Base-by-base conservation (phyloP, 2,329 filamentous ascomycete species). In the Pseudopyrenochaeta lycopersici region DNA sequence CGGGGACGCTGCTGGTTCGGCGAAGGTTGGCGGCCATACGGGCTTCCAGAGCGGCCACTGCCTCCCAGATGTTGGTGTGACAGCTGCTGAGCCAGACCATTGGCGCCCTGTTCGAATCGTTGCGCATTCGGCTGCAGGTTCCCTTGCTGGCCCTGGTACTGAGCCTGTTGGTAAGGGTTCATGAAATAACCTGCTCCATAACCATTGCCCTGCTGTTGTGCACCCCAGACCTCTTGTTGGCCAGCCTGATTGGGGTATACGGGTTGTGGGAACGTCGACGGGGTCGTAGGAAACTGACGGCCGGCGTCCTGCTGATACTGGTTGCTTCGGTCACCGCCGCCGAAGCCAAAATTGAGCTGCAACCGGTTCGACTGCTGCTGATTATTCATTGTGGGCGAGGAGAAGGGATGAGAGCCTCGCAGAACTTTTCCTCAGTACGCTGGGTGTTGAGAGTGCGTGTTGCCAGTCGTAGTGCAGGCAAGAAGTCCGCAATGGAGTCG, bases 221-320 rank as follows among this genome's bases (percentile, higher is more conserved):
- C 76, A 41, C 81, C 81, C 81, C 84, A 84, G 57, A 84, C 81
- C 67, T 88, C 86, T 63, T 87, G 85, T 74, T 87, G 84, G 41
- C 83, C 83, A 48, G 81, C 79, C 65, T 84, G 81, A 68, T 82
- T 83, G 45, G 84, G 83, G 70, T 87, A 88, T 74, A 96, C 90
- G 56, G 93, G 93, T 79, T 98, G 94, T 11, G 94, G 94, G 73
- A 98, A 98, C 54, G 93, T 97, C 62, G 94, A 97, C 46, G 94
- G 94, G 9, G 94, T 97, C 47, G 94, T 83, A 47, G 81, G 81
- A 69, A 80, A 83, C 52, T 78, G 77, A 58, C 80, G 78, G 50
- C 79, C 80, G 53, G 72, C 73, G 66, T 78, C 77, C 62, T 79
- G 78, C 55, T 69, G 68, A 59, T 71, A 68, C 56, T 78, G 73